Base-by-base conservation (phyloP, 192 early-diverging fungal species). In the Ambispora gerdemannii region DNA sequence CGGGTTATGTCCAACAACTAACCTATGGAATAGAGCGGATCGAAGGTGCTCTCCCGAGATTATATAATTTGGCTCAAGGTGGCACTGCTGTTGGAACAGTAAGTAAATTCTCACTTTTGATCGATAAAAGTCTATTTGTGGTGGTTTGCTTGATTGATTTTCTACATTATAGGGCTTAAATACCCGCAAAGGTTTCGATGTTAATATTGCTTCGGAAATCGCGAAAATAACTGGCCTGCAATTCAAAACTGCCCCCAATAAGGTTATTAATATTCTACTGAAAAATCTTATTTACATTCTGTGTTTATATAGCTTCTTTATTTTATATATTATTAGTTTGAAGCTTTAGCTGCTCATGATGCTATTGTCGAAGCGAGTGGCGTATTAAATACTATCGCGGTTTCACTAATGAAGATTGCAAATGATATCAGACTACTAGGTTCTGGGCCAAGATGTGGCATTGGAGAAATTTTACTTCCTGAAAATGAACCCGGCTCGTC, bases 401-500 rank as follows among this genome's bases (percentile, higher is more conserved):
- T 91, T 51, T 96, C 94, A 22, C 85, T 99, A 73, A 95, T 95
- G 88, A 99, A 99, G 89, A 97, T 99, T 76, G 96, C 95, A 77
- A 97, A 96, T 81, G 97, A 99, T 77, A 97, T 99, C 69, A 92
- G 97, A 43, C 84, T 95, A 70, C 87, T 96, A n/a, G 91, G 93
- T 38, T 96, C 94, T 47, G 97, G 97, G 4, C 97, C 97, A 50
- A 92, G 97, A 67, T 98, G 96, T 79, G 97, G 97, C 50, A 84
- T 99, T 38, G 96, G 95, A 59, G 97, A 99, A 81, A 86, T 99
- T 62, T 81, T 77, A 72, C 87, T 99, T 68, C 97, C 97, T 47
- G 95, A 97, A 81, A 99, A 99, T 79, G 97, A 99, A 80, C 97
- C 97, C 49, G 97, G 97, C 66, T 95, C 92, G 58, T 98, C 96